Base-by-base conservation (phyloP, 805 yeast species). In the Metschnikowia vanudenii region DNA sequence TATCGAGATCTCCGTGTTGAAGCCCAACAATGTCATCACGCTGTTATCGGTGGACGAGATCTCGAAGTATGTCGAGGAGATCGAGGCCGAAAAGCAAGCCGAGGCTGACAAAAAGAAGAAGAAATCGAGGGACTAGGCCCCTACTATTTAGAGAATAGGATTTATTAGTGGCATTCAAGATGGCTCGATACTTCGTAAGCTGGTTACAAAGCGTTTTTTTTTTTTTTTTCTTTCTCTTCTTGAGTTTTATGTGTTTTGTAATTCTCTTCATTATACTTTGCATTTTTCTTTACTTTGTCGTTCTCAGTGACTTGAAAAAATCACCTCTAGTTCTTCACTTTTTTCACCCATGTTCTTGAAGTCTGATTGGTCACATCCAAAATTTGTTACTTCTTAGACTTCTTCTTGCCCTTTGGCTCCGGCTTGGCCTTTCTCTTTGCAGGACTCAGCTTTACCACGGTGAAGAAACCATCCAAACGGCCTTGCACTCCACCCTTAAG, bases 391-490 rank as follows among this genome's bases (percentile, higher is more conserved):
- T 41, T 48, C 41, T 47, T 48, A 19, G 46, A 49, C 46, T 64
- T 69, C 26, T 65, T 69, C 42, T 59, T 58, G 43, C 71, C 60
- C 61, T 67, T 67, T 44, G 61, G 61, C 43, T 55, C 50, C 43
- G 55, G 51, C 37, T 71, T 76, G 16, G 73, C 68, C n/a, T 79
- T 73, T 40, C 58, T 41, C 43, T 51, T 48, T 9, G 54, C 49
- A 49, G 81, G 75, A 7, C 79, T 78, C 53, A 46, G 52, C 47
- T 50, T 50, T 9, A 75, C 69, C 38, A 83, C 88, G 58, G 82
- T 81, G 69, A 94, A 94, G 61, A 94, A 94, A 1, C 96, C 95
- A 61, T 94, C 97, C 22, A 92, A 67, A 56, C 98, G 79, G 6
- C 94, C 97, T 63, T 94, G 99, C 2, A 87, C 85, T 2, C 95